Conservation (phyloP, 176 grass and related monocot species). For the Cenchrus fungigraminus region DNA sequence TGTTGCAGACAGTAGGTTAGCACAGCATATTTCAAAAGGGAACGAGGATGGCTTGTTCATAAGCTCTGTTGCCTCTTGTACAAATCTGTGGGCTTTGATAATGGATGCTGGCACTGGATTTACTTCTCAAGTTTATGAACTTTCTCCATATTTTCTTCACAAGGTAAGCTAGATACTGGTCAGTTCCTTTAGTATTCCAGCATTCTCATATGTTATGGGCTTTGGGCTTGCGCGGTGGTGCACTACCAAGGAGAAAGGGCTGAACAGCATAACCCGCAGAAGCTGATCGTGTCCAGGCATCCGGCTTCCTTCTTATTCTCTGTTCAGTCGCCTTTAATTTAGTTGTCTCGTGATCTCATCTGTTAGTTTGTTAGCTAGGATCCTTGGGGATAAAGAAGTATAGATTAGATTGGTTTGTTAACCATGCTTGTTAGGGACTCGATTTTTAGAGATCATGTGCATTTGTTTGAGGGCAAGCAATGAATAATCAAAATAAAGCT, state of each 20-base stretch:
- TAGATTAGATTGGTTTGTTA: background rate
- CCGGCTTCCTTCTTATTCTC: background rate
- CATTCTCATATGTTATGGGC: conserved; percentile 1
- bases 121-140: conserved; percentile 85
- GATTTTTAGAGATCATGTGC: background rate
- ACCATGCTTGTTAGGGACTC: background rate
- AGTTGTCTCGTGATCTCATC: background rate
- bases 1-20: conserved; percentile 76
- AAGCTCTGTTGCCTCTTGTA: conserved; percentile 83
- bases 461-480: background rate
- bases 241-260: background rate
- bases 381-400: background rate
- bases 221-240: background rate
- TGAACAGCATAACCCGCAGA: background rate
- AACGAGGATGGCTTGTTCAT: conserved; percentile 93
- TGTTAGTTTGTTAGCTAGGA: background rate
- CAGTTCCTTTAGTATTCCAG: background rate
- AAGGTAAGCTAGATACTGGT: conserved; percentile 49
- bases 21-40: conserved; percentile 85
- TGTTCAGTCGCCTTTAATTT: background rate
- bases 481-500: conserved; percentile 8
- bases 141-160: conserved; percentile 80
- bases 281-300: background rate
- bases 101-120: conserved; percentile 97
- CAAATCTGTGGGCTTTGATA: conserved; percentile 94